Conservation (phyloP, 2,329 filamentous ascomycete genomes). For the Sporothrix pallida region DNA sequence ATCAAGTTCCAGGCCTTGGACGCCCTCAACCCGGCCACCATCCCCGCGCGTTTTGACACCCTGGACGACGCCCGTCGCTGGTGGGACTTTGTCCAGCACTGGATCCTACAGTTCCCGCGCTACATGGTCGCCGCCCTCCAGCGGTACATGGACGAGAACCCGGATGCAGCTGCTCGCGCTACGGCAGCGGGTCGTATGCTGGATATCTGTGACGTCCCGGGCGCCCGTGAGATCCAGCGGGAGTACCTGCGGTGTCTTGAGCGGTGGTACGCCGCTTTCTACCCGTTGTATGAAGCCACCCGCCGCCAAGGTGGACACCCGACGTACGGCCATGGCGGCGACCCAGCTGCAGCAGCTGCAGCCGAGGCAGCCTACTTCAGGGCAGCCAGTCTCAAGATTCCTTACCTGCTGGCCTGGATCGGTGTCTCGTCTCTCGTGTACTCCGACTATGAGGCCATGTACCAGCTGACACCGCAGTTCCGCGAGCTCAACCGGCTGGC, state of each 20-base stretch:
- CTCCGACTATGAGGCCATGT: slow-evolving; percentile 46
- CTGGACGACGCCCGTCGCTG: slow-evolving; percentile 42
- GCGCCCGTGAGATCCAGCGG: slow-evolving; percentile 35
- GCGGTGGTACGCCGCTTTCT: slow-evolving; percentile 49
- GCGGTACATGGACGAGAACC: slow-evolving; percentile 31
- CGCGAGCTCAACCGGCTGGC: slow-evolving; percentile 50
- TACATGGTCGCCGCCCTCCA: slow-evolving; percentile 38
- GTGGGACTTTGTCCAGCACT: slow-evolving; percentile 44
- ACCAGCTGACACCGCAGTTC: slow-evolving; percentile 51
- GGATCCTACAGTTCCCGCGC: slow-evolving; percentile 40
- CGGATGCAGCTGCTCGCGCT: slow-evolving; percentile 16
- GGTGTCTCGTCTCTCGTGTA: slow-evolving; percentile 50
- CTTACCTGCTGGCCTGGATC: slow-evolving; percentile 52
- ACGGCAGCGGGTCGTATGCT: slow-evolving; percentile 30
- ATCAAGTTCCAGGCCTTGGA: slow-evolving; percentile 34
- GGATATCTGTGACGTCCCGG: slow-evolving; percentile 37
- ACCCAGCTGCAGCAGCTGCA: slow-evolving; percentile 27
- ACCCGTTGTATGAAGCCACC: slow-evolving; percentile 45
- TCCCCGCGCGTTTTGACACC: slow-evolving; percentile 39
- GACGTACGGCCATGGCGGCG: neutral
- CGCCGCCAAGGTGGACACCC: slow-evolving; percentile 34
- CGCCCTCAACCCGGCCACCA: slow-evolving; percentile 35
- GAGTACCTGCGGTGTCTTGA: slow-evolving; percentile 49
- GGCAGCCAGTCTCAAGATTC: slow-evolving; percentile 51
- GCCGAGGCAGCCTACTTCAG: slow-evolving; percentile 43